Base-by-base conservation (phyloP, 495 filamentous ascomycete genomes). In the Penicillium argentinense region DNA sequence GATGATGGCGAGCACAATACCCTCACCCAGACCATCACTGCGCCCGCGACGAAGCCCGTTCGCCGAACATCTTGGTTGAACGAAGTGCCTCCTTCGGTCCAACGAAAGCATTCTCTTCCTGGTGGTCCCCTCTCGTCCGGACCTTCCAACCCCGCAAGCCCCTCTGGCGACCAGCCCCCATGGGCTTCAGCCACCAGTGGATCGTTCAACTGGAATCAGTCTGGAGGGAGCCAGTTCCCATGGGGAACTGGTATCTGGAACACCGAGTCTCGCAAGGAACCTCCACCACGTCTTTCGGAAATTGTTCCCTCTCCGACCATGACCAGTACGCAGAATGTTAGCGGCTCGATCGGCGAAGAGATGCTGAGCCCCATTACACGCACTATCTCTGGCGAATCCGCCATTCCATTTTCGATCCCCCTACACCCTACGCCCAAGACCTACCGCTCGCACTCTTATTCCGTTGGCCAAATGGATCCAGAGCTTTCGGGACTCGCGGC, bases 381-480 rank as follows among this genome's bases (percentile, higher is more conserved):
- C 27, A 77, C 77, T 3, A 72, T 71, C 30, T 67, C 74, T 30
- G 74, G 81, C 6, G 86, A 89, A 45, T 67, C 76, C 4, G 58
- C 69, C 12, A 88, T 96, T 46, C 91, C 91, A 11, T 95, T 97
- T 49, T 79, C 88, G 5, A 96, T 96, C 47, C 91, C 91, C 3
- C 73, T 97, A 11, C 88, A 96, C 49, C 91, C 91, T 3, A 93
- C 90, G 1, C 88, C 86, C 8, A 93, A 96, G 59, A 92, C 87
- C 2, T 95, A 95, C 58, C 86, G 93, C 23, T 98, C 93, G 11
- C 89, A 95, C 69, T 98, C 93, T 4, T 97, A 97, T 63, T 97
- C 92, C 2, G 91, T 96, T 21, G 93, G 93, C 18, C 93, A 98
- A 62, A 66, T 88, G 49, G 91, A 96, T 18, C 78, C 84, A 5